Conservation (phyloP, 306 rosid species). For the Dryas alaskensis region DNA sequence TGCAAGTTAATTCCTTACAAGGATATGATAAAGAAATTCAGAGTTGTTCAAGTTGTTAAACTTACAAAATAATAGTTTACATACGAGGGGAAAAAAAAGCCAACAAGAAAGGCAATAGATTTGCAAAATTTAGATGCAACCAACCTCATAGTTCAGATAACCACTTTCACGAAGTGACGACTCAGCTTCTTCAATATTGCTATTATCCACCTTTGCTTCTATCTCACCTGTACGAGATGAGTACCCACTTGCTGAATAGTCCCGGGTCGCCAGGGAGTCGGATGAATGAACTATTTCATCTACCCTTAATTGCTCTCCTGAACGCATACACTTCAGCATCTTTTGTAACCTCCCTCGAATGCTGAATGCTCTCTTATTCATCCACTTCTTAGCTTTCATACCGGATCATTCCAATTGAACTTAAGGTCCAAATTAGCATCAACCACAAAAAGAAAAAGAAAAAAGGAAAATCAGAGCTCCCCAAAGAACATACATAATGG, state of each 20-base stretch:
- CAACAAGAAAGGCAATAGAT: constrained; percentile 13
- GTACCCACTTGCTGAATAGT: constrained; percentile 85
- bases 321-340: constrained; percentile 77
- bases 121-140: constrained; percentile 18
- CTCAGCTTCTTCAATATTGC: constrained; percentile 93
- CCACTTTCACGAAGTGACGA: constrained; percentile 92
- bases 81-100: not conserved
- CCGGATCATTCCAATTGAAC: constrained; percentile 44
- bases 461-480: constrained; percentile 8
- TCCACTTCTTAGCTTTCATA: constrained; percentile 61
- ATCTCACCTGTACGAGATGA: constrained; percentile 73
- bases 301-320: constrained; percentile 53
- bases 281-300: constrained; percentile 69
- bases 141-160: constrained; percentile 85
- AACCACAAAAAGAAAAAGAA: constrained; percentile 11
- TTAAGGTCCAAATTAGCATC: constrained; percentile 32
- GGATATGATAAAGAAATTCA: not conserved
- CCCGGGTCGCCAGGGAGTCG: constrained; percentile 86
- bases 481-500: constrained; percentile 16
- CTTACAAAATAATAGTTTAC: not conserved
- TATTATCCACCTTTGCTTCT: constrained; percentile 63
- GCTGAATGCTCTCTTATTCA: constrained; percentile 33
- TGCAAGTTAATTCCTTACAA: not conserved
- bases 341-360: constrained; percentile 41
- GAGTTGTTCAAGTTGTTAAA: not conserved